These are phyloP conservation scores for Truncatella angustata DNA, from an alignment of 2,329 filamentous ascomycete species.

Conservation along the genomic window DNA sequence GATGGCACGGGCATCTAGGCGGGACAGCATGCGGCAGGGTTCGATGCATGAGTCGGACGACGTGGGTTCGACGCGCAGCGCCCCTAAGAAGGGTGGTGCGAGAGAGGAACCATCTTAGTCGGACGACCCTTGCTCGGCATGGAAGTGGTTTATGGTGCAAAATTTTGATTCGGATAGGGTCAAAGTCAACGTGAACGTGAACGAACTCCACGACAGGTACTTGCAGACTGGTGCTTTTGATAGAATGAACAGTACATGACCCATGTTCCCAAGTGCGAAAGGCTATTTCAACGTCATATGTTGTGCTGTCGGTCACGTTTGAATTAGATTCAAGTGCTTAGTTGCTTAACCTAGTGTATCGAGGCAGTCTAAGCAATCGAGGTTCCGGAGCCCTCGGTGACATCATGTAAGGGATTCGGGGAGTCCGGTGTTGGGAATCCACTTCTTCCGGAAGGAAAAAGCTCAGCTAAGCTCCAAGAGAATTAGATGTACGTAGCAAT, in stretches of 20 bases:
- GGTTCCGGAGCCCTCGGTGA: background rate
- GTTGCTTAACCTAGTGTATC: no score
- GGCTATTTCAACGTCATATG: no score
- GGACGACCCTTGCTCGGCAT: background rate
- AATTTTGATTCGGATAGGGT: background rate
- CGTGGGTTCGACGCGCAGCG: conserved; percentile 16
- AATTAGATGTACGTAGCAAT: no score
- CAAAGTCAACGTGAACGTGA: background rate
- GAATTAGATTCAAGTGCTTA: no score
- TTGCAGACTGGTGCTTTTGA: no score
- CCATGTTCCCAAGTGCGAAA: no score
- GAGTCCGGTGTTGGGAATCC: conserved; percentile 4
- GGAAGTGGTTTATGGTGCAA: background rate
- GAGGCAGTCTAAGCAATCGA: no score
- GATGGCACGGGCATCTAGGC: conserved; percentile 51
- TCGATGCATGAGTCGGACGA: conserved; percentile 39
- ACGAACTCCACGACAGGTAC: no score
- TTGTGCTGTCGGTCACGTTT: no score
- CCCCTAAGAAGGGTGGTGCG: conserved; percentile 15
- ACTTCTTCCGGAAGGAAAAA: conserved; percentile 1
- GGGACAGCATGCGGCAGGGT: conserved; percentile 38
- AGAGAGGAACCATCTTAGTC: conserved; percentile 18
- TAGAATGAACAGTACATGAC: no score
- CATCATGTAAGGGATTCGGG: background rate
- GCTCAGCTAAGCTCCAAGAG: background rate